Conservation (phyloP, 495 filamentous ascomycete species). For the Viridothelium virens region DNA sequence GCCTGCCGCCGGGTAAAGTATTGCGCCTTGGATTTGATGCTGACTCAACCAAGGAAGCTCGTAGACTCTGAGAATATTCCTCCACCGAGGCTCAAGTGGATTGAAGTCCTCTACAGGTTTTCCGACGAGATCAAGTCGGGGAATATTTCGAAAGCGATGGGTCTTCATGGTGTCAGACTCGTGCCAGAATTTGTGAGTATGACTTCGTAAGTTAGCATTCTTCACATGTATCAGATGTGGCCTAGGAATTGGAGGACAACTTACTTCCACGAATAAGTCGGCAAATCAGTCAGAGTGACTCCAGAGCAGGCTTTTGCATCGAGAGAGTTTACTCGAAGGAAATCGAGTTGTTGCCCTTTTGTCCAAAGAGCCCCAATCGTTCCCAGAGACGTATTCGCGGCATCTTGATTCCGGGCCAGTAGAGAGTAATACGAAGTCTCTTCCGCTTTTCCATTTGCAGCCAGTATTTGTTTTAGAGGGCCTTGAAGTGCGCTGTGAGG, state of each 20-base stretch:
- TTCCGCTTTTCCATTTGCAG: conserved; percentile 4
- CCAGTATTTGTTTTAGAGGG: conserved; percentile 12
- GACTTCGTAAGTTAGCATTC: conserved; percentile 2
- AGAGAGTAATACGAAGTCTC: conserved; percentile 7
- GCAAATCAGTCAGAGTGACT: conserved; percentile 3
- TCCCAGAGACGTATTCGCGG: conserved; percentile 6
- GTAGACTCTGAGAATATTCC: conserved; percentile 36
- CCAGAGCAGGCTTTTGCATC: background rate
- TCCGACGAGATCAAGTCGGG: conserved; percentile 51
- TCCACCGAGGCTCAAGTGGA: conserved; percentile 42
- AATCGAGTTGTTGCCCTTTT: conserved; percentile 8
- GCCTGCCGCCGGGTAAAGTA: conserved; percentile 39
- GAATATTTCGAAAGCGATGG: conserved; percentile 41
- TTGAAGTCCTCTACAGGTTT: conserved; percentile 42
- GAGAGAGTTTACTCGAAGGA: conserved; percentile 9
- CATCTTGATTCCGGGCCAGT: conserved; percentile 1
- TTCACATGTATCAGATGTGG: background rate
- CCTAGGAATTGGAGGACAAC: conserved; percentile 1
- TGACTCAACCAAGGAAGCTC: conserved; percentile 42
- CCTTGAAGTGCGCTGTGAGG: conserved; percentile 18
- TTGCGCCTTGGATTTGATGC: conserved; percentile 35
- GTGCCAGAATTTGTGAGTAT: conserved; percentile 15
- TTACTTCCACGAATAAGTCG: conserved; percentile 7
- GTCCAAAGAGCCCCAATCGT: conserved; percentile 10
- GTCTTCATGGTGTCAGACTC: conserved; percentile 37